Evolutionary conservation across 768 basidiomycete genomes (phyloP).

Genomic region (Tulasnella sp.): DNA sequence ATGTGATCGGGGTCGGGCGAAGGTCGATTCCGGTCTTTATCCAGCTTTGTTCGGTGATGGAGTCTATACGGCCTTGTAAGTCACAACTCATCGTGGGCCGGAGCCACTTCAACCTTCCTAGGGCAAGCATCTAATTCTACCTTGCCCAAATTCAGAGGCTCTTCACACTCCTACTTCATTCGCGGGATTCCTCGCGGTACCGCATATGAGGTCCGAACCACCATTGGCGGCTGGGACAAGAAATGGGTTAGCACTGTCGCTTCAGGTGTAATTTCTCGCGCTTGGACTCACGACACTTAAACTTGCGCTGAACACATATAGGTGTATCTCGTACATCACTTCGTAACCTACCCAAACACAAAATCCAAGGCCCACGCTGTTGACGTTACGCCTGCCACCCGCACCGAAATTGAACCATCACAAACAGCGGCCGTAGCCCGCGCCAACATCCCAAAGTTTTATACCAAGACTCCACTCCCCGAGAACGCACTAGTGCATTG

Average conservation of each 20-base stretch:
- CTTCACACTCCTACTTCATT: conserved; percentile 57
- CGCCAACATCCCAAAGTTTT: not conserved
- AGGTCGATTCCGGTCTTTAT: conserved; percentile 39
- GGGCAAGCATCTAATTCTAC: no score
- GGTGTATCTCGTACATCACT: conserved; percentile 56
- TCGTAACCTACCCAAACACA: conserved; percentile 43
- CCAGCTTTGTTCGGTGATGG: conserved; percentile 48
- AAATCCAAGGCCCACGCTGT: conserved; percentile 22
- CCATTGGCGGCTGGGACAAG: conserved; percentile 55
- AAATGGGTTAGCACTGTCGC: conserved; percentile 55
- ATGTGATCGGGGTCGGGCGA: conserved; percentile 34
- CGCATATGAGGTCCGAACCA: conserved; percentile 49
- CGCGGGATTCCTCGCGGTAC: conserved; percentile 57
- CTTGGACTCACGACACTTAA: not conserved
- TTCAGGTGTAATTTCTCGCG: not conserved
- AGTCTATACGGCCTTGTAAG: conserved; percentile 49
- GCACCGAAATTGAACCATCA: not conserved
- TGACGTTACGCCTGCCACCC: not conserved
- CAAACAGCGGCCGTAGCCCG: not conserved
- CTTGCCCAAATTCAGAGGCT: no score
- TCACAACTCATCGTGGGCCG: not conserved
- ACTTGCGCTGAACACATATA: conserved; percentile 22
- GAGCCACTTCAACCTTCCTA: conserved; percentile 33
- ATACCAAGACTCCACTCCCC: conserved; percentile 7
- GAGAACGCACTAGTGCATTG: conserved; percentile 17